Evolutionary conservation across 169 alveolate genomes (phyloP).

Genomic region (Babesia ovata): DNA sequence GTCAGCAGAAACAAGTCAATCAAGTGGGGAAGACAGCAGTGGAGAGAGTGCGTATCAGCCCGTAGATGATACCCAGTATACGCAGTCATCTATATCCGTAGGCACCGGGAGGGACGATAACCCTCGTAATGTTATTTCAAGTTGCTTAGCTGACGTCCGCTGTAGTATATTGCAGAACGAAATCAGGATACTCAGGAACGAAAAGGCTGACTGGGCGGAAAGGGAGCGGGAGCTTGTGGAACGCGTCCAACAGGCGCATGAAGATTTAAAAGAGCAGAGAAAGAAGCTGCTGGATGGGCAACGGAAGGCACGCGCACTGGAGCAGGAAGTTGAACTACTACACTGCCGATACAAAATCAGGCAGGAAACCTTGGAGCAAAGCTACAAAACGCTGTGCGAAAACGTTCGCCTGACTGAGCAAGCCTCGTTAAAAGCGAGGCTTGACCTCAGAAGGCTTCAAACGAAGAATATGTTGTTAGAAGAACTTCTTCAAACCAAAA

Average conservation of each 20-base stretch:
- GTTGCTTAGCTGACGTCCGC: conserved; percentile 20
- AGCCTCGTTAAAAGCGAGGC: conserved; percentile 21
- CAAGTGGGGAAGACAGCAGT: not conserved
- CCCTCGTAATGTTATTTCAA: not conserved
- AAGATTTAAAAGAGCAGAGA: conserved; percentile 26
- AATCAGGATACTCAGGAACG: conserved; percentile 14
- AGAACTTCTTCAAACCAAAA: conserved; percentile 39
- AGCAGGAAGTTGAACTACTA: conserved; percentile 38
- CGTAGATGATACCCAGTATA: no score
- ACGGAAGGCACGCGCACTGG: conserved; percentile 4
- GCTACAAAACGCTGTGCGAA: conserved; percentile 48
- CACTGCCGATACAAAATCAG: conserved; percentile 23
- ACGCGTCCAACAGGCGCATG: conserved; percentile 9
- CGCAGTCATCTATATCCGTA: not conserved
- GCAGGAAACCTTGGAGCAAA: conserved; percentile 40
- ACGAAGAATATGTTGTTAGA: conserved; percentile 44
- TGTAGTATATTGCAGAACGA: conserved; percentile 40
- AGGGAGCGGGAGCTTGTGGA: conserved; percentile 42
- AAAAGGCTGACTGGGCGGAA: conserved; percentile 11
- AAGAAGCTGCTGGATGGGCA: conserved; percentile 31
- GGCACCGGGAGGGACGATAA: not conserved
- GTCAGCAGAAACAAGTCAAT: no score
- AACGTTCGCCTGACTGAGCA: conserved; percentile 46
- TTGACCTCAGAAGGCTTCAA: conserved; percentile 37
- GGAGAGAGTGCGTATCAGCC: not conserved